These are phyloP conservation scores for Thelonectria discophora DNA, from an alignment of 2,329 filamentous ascomycete species.

Conservation along the genomic window DNA sequence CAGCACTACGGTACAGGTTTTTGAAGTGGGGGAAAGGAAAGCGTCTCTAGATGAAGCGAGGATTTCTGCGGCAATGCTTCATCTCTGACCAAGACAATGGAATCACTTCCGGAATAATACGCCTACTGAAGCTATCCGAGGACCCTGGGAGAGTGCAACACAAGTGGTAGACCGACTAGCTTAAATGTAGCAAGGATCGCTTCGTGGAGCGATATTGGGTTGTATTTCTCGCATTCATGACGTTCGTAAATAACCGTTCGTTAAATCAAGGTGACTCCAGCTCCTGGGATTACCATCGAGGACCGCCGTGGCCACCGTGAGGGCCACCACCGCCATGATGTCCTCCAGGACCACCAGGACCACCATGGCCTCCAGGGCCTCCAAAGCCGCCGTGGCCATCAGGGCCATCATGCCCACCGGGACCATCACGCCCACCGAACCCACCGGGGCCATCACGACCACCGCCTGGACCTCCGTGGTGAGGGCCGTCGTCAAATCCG, in stretches of 20 bases:
- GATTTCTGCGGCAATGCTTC: background rate
- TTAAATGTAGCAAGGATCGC: too few relatives aligned
- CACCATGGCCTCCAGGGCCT: conserved; percentile 1
- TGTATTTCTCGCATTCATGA: background rate
- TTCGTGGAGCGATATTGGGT: background rate
- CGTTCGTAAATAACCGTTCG: too few relatives aligned
- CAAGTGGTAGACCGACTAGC: background rate
- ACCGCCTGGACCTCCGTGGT: background rate
- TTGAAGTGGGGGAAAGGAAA: background rate
- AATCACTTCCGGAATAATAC: too few relatives aligned
- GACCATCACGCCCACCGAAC: background rate
- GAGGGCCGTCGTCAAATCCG: background rate
- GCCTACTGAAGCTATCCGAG: too few relatives aligned
- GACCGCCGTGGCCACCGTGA: conserved; percentile 1
- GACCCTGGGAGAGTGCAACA: too few relatives aligned
- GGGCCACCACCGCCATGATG: conserved; percentile 3
- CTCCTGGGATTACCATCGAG: background rate
- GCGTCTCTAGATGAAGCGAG: background rate
- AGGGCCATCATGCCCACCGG: background rate
- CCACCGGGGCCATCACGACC: background rate
- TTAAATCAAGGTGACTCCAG: too few relatives aligned
- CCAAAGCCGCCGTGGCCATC: background rate
- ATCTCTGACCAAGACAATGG: too few relatives aligned
- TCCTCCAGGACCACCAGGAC: conserved; percentile 7
- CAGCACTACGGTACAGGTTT: background rate